Conservation (phyloP, 495 filamentous ascomycete species). For the Chaetomium fimeti region DNA sequence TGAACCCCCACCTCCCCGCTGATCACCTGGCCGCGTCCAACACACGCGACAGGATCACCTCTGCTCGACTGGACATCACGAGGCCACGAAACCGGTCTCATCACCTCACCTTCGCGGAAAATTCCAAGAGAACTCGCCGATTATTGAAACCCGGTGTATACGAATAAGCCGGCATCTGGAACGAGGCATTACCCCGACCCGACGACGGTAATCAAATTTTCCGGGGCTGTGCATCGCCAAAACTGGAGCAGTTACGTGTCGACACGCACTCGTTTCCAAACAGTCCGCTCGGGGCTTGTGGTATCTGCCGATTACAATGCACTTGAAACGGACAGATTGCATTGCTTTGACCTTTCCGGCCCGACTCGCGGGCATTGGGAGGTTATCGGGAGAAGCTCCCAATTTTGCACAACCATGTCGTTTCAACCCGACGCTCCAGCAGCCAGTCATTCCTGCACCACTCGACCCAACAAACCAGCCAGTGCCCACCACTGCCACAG, state of each 20-base stretch:
- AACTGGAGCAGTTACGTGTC: neutral
- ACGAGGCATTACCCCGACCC: neutral
- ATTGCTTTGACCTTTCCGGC: neutral
- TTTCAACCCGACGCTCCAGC: slow-evolving; percentile 10
- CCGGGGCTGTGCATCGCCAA: neutral
- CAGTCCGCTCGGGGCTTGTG: slow-evolving; percentile 1
- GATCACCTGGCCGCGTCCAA: neutral
- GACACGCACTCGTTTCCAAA: neutral
- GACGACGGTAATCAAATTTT: neutral
- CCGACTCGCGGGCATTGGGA: neutral
- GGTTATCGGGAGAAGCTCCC: neutral
- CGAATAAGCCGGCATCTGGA: neutral
- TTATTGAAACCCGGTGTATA: neutral
- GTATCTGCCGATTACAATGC: neutral
- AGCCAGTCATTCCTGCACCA: slow-evolving; percentile 10
- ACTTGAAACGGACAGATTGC: neutral
- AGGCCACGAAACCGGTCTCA: slow-evolving; percentile 1
- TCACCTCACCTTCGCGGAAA: neutral
- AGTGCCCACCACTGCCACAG: neutral
- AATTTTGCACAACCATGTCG: neutral
- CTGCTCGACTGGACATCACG: neutral
- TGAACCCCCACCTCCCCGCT: neutral
- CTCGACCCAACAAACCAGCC: slow-evolving; percentile 8
- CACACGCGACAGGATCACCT: slow-evolving; percentile 6
- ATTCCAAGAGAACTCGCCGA: neutral